A percentile compares a stretch with the other conserved stretches of the same genome.
phyloP scores from a whole-genome alignment of 2,329 filamentous ascomycete species.

The Plectosphaerella cucumerina region DNA sequence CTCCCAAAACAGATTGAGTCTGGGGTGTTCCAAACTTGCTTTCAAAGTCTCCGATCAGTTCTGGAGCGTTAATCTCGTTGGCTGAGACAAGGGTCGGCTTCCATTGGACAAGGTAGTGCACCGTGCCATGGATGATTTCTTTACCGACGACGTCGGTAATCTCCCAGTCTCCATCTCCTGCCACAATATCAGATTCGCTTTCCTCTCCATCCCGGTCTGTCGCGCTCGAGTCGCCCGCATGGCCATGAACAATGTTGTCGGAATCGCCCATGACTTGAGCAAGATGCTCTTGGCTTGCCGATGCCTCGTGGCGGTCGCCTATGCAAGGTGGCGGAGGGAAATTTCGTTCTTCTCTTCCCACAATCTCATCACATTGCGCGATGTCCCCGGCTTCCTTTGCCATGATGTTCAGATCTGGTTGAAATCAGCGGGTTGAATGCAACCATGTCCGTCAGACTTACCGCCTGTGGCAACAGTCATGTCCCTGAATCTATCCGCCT shows the following conservation, averaged over 20 bases:
- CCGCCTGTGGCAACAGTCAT: not conserved
- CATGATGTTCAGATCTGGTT: not conserved
- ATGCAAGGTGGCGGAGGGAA: not conserved
- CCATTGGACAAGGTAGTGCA: not conserved
- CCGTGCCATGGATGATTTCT: not conserved
- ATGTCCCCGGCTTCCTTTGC: not conserved
- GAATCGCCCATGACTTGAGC: not conserved
- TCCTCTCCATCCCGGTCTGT: not conserved
- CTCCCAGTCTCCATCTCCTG: not conserved
- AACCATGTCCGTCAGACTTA: not conserved
- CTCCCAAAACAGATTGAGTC: not conserved
- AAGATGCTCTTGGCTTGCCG: not conserved
- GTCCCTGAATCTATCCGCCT: no score
- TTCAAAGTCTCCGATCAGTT: not conserved
- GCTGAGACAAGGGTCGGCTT: not conserved
- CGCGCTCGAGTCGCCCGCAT: not conserved
- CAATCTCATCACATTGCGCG: not conserved
- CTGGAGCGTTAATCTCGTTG: conserved; percentile 1
- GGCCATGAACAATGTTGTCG: not conserved
- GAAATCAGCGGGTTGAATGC: not conserved
- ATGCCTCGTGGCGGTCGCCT: not conserved
- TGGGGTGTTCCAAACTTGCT: not conserved
- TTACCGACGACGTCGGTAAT: not conserved
- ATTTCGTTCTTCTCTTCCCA: not conserved
- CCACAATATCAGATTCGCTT: not conserved